phyloP scores from a whole-genome alignment of 208 protist genomes.

The Acanthamoeba rhysodes region DNA sequence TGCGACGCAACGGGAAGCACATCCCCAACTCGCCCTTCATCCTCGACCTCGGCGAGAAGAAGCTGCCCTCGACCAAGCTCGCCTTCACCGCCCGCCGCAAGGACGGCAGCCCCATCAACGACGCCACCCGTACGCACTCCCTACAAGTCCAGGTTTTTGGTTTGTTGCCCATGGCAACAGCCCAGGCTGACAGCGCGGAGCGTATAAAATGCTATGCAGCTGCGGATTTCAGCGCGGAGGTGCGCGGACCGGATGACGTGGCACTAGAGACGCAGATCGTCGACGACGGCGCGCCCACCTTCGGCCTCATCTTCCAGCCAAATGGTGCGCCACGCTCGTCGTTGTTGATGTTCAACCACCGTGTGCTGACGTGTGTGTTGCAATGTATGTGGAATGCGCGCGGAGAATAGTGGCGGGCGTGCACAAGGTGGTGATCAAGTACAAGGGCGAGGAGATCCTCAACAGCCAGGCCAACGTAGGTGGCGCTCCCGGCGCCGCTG shows the following conservation, averaged over 20 bases:
- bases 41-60: conserved; percentile 32
- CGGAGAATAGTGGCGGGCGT: not conserved
- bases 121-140: conserved; percentile 38
- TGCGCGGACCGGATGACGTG: conserved; percentile 29
- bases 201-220: not conserved
- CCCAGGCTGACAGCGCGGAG: too few species aligned
- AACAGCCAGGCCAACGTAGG: conserved; percentile 16
- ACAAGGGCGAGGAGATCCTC: conserved; percentile 72
- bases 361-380: too few species aligned
- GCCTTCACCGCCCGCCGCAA: conserved; percentile 9
- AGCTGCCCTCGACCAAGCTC: conserved; percentile 49
- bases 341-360: too few species aligned
- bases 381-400: not conserved
- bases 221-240: not conserved
- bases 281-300: conserved; percentile 36
- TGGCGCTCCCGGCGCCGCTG: not conserved
- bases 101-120: conserved; percentile 57
- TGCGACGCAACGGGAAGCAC: not conserved
- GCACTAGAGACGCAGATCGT: conserved; percentile 8
- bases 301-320: conserved; percentile 56
- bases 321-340: not conserved
- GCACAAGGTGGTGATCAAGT: conserved; percentile 78
- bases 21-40: conserved; percentile 61
- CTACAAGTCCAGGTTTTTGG: not conserved
- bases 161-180: too few species aligned